Percentiles rank a stretch among this genome's conserved stretches.
Evolutionary conservation across 768 basidiomycete species (phyloP).

Genomic region (Ephemerocybe angulata): DNA sequence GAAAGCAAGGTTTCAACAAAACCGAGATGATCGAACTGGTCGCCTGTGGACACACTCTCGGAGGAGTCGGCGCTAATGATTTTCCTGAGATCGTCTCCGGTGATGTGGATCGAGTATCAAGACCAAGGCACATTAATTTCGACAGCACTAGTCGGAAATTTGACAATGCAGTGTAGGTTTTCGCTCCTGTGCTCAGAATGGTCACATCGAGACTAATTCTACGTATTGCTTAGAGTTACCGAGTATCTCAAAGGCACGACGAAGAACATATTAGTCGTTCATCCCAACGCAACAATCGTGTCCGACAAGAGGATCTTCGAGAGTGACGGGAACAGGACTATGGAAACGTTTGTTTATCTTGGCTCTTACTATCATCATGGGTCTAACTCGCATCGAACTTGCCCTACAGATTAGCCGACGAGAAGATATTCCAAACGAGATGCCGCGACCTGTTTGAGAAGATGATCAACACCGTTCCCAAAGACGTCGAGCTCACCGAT

Average conservation of each 20-base stretch:
- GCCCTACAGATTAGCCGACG: no score
- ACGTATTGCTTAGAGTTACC: background rate
- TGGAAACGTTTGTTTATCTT: background rate
- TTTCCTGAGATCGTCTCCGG: constrained; percentile 10
- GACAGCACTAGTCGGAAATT: no score
- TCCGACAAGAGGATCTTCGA: background rate
- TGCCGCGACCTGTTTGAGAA: background rate
- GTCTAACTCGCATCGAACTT: no score
- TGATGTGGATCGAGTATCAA: no score
- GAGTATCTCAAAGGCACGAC: background rate
- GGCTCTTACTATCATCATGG: no score
- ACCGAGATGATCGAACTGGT: background rate
- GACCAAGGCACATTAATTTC: no score
- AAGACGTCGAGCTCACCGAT: background rate
- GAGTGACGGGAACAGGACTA: background rate
- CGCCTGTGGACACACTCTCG: background rate
- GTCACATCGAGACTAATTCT: background rate
- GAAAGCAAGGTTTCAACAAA: background rate
- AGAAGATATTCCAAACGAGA: background rate
- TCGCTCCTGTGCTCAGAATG: background rate
- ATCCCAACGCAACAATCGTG: background rate
- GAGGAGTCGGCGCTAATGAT: background rate
- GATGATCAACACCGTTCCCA: background rate
- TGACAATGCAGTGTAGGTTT: background rate
- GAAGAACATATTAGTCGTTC: background rate